Evolutionary conservation across 192 early-diverging fungal species (phyloP), one percentile per base, ranked within the genome.

Genomic region (Phlyctochytrium arcticum): DNA sequence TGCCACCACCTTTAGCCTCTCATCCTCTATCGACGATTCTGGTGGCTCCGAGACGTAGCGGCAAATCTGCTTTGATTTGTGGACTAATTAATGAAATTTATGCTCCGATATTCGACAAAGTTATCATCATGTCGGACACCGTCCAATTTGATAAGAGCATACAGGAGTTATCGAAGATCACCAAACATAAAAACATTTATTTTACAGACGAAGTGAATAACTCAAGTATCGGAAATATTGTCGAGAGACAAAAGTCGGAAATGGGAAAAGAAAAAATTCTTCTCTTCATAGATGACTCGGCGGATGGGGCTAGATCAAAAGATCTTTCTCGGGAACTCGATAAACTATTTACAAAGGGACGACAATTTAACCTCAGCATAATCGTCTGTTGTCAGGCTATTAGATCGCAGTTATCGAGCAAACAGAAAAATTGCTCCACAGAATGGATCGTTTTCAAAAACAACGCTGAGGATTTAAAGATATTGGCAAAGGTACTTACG

Each of bases 151-250:
- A 62, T 36, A 21, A 12, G 12, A 27, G 19, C 4, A 30, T 62
- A 17, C 12, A 30, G 10, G 21, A 49, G 24, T 23, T 62, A 19
- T 27, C 49, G 10, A 49, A 62, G 35, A 62, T 9, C 5, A 60
- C 58, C 9, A 53, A 53, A 31, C 61, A 62, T 24, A 53, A 53
- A 33, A 62, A 62, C 61, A 62, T 62, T 23, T n/a, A n/a, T n/a
- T n/a, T n/a, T n/a, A n/a, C n/a, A n/a, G n/a, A n/a, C n/a, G n/a
- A n/a, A n/a, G n/a, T 62, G 31, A 32, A 27, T 23, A 62, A 62
- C 34, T 47, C 47, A 10, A 24, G 26, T n/a, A 62, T 62, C 4
- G 48, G 32, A 15, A 37, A 10, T 8, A 62, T 62, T 36, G 26
- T 62, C 7, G 48, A 49, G 31, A n/a, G n/a, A n/a, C n/a, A n/a